Evolutionary conservation across 352 stramenopile species (phyloP).

Genomic region (Phytophthora pisi): DNA sequence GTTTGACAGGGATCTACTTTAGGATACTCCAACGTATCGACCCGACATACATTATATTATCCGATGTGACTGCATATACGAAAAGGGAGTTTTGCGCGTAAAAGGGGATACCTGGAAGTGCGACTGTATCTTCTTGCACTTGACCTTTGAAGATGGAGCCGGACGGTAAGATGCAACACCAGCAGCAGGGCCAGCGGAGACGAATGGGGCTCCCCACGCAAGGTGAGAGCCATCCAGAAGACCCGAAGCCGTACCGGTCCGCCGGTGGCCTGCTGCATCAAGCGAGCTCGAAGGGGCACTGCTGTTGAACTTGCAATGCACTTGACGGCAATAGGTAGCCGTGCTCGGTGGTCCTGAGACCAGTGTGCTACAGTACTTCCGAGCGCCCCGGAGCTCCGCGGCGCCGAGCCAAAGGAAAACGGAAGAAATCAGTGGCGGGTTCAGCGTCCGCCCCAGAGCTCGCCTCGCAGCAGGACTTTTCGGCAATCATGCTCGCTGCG

Average conservation of each 20-base stretch:
- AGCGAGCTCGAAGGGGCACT: not conserved
- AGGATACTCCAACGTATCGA: too few species aligned
- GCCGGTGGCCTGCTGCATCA: not conserved
- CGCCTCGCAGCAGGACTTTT: constrained; percentile 11
- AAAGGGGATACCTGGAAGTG: too few species aligned
- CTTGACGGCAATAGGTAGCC: not conserved
- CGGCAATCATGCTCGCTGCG: constrained; percentile 5
- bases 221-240: constrained; percentile 6
- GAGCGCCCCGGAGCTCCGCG: not conserved
- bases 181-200: constrained; percentile 13
- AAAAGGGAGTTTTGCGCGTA: too few species aligned
- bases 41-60: too few species aligned
- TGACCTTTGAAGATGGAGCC: constrained; percentile 38
- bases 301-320: not conserved
- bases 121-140: constrained; percentile 6
- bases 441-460: constrained; percentile 7
- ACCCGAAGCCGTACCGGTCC: constrained; percentile 3
- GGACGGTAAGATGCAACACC: constrained; percentile 17
- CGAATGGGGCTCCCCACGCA: not conserved
- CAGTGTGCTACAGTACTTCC: not conserved
- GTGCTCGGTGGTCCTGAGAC: constrained; percentile 1
- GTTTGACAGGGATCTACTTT: too few species aligned
- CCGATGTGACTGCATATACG: too few species aligned
- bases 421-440: constrained; percentile 31
- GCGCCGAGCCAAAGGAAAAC: constrained; percentile 24